Percentiles rank a stretch among this genome's conserved stretches.
phyloP scores from a whole-genome alignment of 805 yeast species.

The Saturnispora galanensis region DNA sequence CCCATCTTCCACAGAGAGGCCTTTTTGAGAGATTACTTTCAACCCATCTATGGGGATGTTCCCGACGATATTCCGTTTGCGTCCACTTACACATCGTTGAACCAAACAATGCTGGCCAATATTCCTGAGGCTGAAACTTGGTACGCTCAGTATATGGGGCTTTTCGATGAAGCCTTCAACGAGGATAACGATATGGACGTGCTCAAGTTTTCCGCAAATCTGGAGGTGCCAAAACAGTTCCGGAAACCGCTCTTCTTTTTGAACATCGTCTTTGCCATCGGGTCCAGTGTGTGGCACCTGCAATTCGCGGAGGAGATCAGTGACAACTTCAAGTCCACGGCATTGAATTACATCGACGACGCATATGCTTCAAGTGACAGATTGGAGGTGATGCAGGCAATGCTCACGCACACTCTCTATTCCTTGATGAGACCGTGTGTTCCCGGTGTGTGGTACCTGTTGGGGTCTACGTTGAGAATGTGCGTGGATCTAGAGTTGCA shows the following conservation, averaged over 20 bases:
- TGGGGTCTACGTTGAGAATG: constrained; percentile 70
- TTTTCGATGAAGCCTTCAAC: constrained; percentile 23
- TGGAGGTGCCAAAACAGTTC: constrained; percentile 37
- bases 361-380: constrained; percentile 50
- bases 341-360: constrained; percentile 47
- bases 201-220: constrained; percentile 27
- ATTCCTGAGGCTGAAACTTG: constrained; percentile 33
- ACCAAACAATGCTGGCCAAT: constrained; percentile 23
- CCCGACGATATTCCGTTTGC: constrained; percentile 47
- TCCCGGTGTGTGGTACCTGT: constrained; percentile 88
- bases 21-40: constrained; percentile 55
- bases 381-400: constrained; percentile 64
- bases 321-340: constrained; percentile 61
- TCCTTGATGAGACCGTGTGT: constrained; percentile 81
- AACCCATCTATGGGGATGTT: constrained; percentile 71
- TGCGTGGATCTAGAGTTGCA: constrained; percentile 83
- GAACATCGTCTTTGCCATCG: constrained; percentile 70
- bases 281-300: constrained; percentile 63
- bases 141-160: constrained; percentile 33
- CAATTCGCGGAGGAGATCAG: constrained; percentile 57
- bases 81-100: constrained; percentile 42
- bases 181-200: constrained; percentile 23
- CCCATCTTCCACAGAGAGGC: constrained; percentile 79
- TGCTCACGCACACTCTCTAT: constrained; percentile 57
- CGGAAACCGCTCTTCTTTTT: constrained; percentile 58